Conservation (phyloP, 116 monocot species). For the Iris pallida region DNA sequence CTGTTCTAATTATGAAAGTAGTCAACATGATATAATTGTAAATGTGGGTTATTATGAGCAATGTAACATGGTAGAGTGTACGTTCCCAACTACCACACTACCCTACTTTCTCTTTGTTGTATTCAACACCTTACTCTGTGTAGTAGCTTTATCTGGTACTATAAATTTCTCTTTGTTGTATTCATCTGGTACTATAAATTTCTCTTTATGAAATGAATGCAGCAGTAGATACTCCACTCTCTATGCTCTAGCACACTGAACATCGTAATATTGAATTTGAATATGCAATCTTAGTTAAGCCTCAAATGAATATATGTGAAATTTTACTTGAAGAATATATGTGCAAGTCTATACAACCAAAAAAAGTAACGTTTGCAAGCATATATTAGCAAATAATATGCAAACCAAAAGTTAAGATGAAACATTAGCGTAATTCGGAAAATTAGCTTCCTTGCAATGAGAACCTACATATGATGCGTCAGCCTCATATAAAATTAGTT, state of each 20-base stretch:
- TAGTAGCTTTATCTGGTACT: slow-evolving; percentile 69
- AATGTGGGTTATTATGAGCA: slow-evolving; percentile 33
- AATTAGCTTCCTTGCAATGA: too few relatives aligned
- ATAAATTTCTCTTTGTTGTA: slow-evolving; percentile 69
- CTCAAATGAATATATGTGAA: neutral
- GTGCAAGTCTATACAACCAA: too few relatives aligned
- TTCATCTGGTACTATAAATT: slow-evolving; percentile 81
- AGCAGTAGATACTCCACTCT: slow-evolving; percentile 85
- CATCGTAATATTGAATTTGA: slow-evolving; percentile 5
- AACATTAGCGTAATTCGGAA: too few relatives aligned
- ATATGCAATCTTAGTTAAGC: slow-evolving; percentile 1
- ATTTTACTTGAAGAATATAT: slow-evolving; percentile 73
- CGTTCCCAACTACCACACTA: too few relatives aligned
- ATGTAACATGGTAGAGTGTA: slow-evolving; percentile 72
- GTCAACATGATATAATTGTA: slow-evolving; percentile 4
- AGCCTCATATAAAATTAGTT: too few relatives aligned
- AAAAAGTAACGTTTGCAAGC: too few relatives aligned
- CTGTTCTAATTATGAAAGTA: neutral
- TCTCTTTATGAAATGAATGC: slow-evolving; percentile 88
- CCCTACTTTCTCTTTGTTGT: slow-evolving; percentile 59
- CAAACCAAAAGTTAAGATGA: too few relatives aligned
- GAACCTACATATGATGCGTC: too few relatives aligned
- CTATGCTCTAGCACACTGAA: slow-evolving; percentile 91
- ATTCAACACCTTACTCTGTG: slow-evolving; percentile 39
- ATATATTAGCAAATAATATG: too few relatives aligned